phyloP scores from a whole-genome alignment of 768 basidiomycete genomes.

The Mycena chlorophos region DNA sequence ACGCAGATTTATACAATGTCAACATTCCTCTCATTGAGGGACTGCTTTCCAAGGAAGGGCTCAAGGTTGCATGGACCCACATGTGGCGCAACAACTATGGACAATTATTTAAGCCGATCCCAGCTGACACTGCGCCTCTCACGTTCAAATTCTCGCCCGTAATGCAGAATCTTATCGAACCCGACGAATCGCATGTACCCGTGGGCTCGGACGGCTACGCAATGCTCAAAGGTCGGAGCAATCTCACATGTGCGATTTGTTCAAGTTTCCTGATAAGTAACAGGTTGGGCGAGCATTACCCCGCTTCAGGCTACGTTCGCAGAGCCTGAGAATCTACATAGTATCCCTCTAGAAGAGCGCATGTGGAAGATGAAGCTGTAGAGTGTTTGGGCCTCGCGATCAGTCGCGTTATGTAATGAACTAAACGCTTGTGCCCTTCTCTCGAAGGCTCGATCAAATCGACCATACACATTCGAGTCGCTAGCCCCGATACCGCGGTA shows the following conservation, averaged over 20 bases:
- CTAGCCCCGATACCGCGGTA: too few species aligned
- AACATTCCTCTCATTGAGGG: constrained; percentile 83
- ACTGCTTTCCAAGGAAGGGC: constrained; percentile 56
- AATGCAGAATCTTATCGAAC: constrained; percentile 66
- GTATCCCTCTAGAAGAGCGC: constrained; percentile 1
- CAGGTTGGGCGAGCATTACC: constrained; percentile 68
- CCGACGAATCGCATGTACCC: constrained; percentile 58
- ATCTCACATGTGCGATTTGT: neutral
- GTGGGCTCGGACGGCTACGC: constrained; percentile 85
- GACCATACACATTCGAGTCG: too few species aligned
- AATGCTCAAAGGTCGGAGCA: constrained; percentile 51
- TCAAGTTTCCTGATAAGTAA: too few species aligned
- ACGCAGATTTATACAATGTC: constrained; percentile 76
- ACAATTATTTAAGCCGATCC: constrained; percentile 64
- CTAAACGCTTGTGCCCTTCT: too few species aligned
- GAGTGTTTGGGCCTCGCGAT: constrained; percentile 7
- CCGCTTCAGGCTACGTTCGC: constrained; percentile 76
- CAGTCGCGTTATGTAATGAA: neutral
- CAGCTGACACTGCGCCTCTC: constrained; percentile 36
- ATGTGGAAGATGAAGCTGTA: constrained; percentile 58
- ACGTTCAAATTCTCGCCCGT: constrained; percentile 75
- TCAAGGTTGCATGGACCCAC: constrained; percentile 75
- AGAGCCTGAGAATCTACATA: constrained; percentile 45
- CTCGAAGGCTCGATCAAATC: too few species aligned
- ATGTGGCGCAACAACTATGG: constrained; percentile 89